Base-by-base conservation (phyloP, 2,329 filamentous ascomycete genomes). In the Mycosphaerella sp. region DNA sequence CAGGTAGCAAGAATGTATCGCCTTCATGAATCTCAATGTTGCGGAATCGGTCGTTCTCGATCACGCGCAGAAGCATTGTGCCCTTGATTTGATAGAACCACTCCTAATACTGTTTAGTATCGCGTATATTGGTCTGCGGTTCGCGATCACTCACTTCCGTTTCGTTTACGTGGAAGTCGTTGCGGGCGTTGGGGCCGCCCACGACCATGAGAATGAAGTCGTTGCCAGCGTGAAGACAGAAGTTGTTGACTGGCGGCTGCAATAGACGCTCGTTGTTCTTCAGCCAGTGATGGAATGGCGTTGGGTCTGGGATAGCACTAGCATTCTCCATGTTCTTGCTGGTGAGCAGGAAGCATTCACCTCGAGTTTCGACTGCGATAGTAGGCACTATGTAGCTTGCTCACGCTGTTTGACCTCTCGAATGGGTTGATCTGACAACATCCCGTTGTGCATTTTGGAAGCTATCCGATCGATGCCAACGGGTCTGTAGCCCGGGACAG, bases 61-160 rank as follows among this genome's bases (percentile, higher is more conserved):
- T 87, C 13, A 93, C 86, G 68, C 94, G 95, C 60, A 98, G 84
- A 52, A 93, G 77, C 90, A 97, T 96, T 60, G 85, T 83, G 60
- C 93, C 93, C 63, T 84, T 83, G 78, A 95, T 82, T 72, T 97
- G 91, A 78, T 93, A 97, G 81, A 97, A 97, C 85, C 90, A 97
- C 71, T 97, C 93, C 13, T 91, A 82, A 2, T 7, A 7, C 27
- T 27, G 10, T 17, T 50, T 28, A 49, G 40, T 17, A 32, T 2
- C 12, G 18, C 3, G 9, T 17, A 25, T 6, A 4, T 12, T 4
- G n/a, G 7, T 17, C 27, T n/a, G 14, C 18, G 4, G 21, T n/a
- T n/a, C 32, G 34, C 7, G 45, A 30, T n/a, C 2, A 17, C 44
- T 28, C 21, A 55, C 53, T 28, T 49, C 45, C 0, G 91, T 97